These are phyloP conservation scores for Paecilomyces niveus DNA, from an alignment of 2,329 filamentous ascomycete genomes.

Conservation along the genomic window DNA sequence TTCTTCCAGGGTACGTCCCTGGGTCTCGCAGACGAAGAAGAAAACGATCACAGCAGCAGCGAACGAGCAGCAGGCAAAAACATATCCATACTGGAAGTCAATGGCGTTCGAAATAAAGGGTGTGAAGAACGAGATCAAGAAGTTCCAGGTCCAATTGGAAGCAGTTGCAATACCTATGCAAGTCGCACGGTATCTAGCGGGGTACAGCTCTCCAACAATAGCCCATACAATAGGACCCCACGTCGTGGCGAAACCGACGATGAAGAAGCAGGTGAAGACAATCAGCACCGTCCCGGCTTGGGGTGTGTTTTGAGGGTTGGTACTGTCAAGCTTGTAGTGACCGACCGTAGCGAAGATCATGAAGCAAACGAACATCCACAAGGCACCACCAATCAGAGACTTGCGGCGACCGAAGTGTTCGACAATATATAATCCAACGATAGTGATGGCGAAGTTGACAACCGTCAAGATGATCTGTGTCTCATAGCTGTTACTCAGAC, in stretches of 20 bases:
- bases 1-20: conserved; percentile 68
- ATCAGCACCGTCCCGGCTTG: conserved; percentile 61
- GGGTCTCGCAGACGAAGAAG: conserved; percentile 70
- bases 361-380: conserved; percentile 61
- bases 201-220: conserved; percentile 40
- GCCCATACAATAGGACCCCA: conserved; percentile 58
- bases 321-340: conserved; percentile 34
- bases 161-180: conserved; percentile 71
- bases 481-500: conserved; percentile 58
- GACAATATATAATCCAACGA: conserved; percentile 63
- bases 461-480: conserved; percentile 62
- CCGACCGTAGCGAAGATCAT: conserved; percentile 55
- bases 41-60: conserved; percentile 60
- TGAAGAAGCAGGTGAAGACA: conserved; percentile 66
- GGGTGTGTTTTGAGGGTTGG: conserved; percentile 36
- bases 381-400: conserved; percentile 58
- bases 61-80: conserved; percentile 68
- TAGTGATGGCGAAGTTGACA: conserved; percentile 62
- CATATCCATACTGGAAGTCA: conserved; percentile 68
- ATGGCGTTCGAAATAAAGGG: conserved; percentile 69
- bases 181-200: conserved; percentile 55
- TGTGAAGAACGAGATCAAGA: conserved; percentile 70
- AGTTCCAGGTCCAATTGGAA: conserved; percentile 74
- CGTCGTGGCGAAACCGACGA: conserved; percentile 62
- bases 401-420: conserved; percentile 63